These are phyloP conservation scores for Neurospora sp. DNA, from an alignment of 495 filamentous ascomycete species.

Conservation along the genomic window DNA sequence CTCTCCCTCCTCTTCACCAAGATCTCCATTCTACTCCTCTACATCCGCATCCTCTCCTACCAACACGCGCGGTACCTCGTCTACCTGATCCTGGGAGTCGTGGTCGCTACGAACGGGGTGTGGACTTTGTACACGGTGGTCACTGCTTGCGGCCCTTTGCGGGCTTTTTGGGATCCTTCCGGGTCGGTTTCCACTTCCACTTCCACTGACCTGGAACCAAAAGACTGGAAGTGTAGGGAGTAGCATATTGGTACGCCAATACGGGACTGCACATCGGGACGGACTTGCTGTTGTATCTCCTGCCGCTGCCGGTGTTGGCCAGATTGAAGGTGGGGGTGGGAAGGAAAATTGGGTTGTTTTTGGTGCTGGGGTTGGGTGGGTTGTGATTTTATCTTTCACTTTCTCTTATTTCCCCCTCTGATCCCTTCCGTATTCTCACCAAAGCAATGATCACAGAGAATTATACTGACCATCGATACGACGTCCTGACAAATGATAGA, in stretches of 20 bases:
- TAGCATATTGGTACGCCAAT: slow-evolving; percentile 12
- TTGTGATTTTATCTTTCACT: slow-evolving; percentile 7
- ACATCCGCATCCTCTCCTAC: slow-evolving; percentile 19
- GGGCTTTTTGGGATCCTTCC: slow-evolving; percentile 9
- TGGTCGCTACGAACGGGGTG: slow-evolving; percentile 11
- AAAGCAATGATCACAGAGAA: background rate
- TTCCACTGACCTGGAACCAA: too few relatives aligned
- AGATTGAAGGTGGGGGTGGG: slow-evolving; percentile 12
- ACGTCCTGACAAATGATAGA: background rate
- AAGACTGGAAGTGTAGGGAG: slow-evolving; percentile 4
- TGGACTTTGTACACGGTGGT: slow-evolving; percentile 14
- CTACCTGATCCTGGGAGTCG: slow-evolving; percentile 8
- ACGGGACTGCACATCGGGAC: too few relatives aligned
- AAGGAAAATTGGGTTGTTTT: slow-evolving; percentile 16
- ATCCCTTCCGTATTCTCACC: too few relatives aligned
- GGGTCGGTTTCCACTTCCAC: too few relatives aligned
- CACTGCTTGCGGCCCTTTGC: slow-evolving; percentile 14
- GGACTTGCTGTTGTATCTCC: too few relatives aligned
- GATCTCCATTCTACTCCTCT: slow-evolving; percentile 16
- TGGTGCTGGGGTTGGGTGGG: slow-evolving; percentile 10
- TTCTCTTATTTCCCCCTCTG: background rate
- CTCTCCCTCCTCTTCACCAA: slow-evolving; percentile 20
- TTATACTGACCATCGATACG: background rate
- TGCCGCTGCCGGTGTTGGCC: slow-evolving; percentile 23
- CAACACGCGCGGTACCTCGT: slow-evolving; percentile 12